Conservation (phyloP, 2,329 filamentous ascomycete species). For the Phialocephala subalpina region DNA sequence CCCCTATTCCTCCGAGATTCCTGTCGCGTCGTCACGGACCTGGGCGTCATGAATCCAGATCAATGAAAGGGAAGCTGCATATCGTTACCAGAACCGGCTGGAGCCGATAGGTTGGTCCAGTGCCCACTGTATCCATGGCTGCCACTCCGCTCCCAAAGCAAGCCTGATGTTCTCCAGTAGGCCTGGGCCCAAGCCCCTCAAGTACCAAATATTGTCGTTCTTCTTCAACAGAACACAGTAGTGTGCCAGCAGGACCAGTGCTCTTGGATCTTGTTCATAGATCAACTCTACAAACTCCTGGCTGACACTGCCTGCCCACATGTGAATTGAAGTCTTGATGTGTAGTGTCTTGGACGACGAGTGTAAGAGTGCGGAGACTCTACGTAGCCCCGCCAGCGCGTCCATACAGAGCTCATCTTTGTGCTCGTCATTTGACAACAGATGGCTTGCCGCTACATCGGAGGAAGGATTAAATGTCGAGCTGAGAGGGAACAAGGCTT, state of each 20-base stretch:
- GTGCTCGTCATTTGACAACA: neutral
- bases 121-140: conserved; percentile 23
- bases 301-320: conserved; percentile 24
- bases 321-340: conserved; percentile 16
- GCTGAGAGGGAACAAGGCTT: conserved; percentile 12
- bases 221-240: conserved; percentile 27
- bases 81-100: no score
- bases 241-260: conserved; percentile 26
- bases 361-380: conserved; percentile 12
- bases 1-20: no score
- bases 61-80: no score
- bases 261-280: conserved; percentile 34
- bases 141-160: conserved; percentile 12
- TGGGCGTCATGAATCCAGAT: no score
- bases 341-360: conserved; percentile 5
- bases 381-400: conserved; percentile 17
- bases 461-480: neutral
- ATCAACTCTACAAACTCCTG: conserved; percentile 20
- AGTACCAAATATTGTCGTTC: conserved; percentile 22
- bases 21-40: no score
- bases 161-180: conserved; percentile 18
- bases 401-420: conserved; percentile 11
- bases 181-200: conserved; percentile 16
- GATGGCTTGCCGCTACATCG: no score
- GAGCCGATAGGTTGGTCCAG: conserved; percentile 18